Evolutionary conservation across 148 eudicot genomes (phyloP).

Genomic region (Camellia japonica): DNA sequence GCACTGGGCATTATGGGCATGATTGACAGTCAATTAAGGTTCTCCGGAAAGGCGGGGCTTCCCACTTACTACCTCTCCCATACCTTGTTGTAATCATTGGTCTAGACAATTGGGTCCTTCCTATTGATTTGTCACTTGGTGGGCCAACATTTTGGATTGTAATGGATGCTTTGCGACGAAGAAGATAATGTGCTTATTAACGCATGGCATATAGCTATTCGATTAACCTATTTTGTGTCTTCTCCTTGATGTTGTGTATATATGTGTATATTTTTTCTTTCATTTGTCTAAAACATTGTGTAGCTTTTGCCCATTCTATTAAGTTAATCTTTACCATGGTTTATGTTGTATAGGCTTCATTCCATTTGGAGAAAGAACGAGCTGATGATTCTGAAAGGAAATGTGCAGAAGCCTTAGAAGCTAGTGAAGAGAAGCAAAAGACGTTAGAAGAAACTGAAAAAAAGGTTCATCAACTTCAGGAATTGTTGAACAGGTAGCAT

Average conservation of each 20-base stretch:
- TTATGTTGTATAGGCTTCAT: slow-evolving; percentile 44
- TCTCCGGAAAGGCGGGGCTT: not conserved
- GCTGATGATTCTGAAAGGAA: slow-evolving; percentile 76
- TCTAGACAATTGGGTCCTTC: not conserved
- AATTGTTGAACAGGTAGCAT: slow-evolving; percentile 72
- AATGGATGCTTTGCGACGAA: too few species aligned
- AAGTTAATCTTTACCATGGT: not conserved
- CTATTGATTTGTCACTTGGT: too few species aligned
- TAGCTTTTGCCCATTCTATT: not conserved
- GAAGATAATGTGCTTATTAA: not conserved
- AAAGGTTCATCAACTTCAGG: slow-evolving; percentile 88
- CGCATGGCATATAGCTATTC: not conserved
- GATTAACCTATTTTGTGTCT: not conserved
- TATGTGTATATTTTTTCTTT: not conserved
- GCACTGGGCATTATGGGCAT: not conserved
- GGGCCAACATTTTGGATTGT: not conserved
- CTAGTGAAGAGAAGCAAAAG: slow-evolving; percentile 64
- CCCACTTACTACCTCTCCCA: not conserved
- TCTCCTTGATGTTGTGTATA: too few species aligned
- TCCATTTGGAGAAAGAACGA: slow-evolving; percentile 65
- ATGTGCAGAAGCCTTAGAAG: slow-evolving; percentile 59
- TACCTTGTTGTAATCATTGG: not conserved
- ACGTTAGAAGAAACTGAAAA: slow-evolving; percentile 89
- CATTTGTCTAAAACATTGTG: not conserved
- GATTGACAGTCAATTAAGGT: not conserved